Conservation (phyloP, 306 rosid species). For the Biancaea sappan region DNA sequence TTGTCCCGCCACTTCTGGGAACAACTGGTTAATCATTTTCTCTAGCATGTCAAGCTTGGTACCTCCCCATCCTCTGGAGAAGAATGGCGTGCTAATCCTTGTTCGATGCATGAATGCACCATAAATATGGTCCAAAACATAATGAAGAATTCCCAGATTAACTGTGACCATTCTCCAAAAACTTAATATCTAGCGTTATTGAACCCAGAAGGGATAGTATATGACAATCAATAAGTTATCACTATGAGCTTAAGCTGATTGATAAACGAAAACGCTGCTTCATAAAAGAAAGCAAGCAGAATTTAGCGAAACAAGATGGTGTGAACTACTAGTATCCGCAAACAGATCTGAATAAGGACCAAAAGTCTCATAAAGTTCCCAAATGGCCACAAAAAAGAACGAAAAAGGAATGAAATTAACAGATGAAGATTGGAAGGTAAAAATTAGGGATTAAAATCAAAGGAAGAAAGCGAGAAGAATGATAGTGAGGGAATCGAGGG, state of each 20-base stretch:
- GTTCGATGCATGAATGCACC: conserved; percentile 95
- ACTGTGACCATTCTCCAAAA: conserved; percentile 59
- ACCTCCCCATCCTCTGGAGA: conserved; percentile 96
- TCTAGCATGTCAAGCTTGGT: conserved; percentile 78
- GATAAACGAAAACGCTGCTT: background rate
- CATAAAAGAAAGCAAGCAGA: background rate
- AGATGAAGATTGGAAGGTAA: background rate
- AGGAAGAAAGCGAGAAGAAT: background rate
- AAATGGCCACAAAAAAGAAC: background rate
- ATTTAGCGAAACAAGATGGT: background rate
- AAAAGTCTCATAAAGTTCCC: background rate
- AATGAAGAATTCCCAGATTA: conserved; percentile 86
- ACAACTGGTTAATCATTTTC: conserved; percentile 70
- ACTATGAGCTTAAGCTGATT: background rate
- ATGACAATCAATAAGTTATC: background rate
- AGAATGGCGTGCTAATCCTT: conserved; percentile 78
- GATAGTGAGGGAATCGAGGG: conserved; percentile 9
- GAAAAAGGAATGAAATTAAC: background rate
- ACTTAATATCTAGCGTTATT: background rate
- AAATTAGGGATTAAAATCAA: background rate
- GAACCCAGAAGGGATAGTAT: conserved; percentile 3
- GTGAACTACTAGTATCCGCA: background rate
- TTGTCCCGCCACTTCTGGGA: conserved; percentile 66
- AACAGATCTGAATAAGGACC: conserved; percentile 29
- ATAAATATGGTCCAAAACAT: conserved; percentile 86